Conservation (phyloP, 192 early-diverging fungal species). For the Paraglomus brasilianum region DNA sequence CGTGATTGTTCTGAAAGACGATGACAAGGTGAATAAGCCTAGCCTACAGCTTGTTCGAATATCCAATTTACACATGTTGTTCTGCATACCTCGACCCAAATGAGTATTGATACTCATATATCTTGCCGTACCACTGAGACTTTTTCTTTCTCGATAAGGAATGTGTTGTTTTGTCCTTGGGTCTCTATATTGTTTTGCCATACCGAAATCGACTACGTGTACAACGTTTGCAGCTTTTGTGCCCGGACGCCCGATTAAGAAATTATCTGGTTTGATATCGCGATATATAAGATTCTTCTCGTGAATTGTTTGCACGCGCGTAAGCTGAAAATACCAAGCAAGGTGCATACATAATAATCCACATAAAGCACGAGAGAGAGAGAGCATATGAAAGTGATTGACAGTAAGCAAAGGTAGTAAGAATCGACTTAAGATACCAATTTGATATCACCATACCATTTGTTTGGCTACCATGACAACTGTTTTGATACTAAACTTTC, state of each 20-base stretch:
- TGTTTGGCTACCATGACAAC: slow-evolving; percentile 94
- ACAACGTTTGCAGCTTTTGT: slow-evolving; percentile 64
- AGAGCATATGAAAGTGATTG: too few relatives aligned
- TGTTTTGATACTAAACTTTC: slow-evolving; percentile 91
- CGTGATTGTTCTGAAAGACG: slow-evolving; percentile 85
- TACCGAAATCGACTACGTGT: slow-evolving; percentile 96
- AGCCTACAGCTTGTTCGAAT: background rate
- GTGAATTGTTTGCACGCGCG: slow-evolving; percentile 89
- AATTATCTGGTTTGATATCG: slow-evolving; percentile 99
- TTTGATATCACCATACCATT: slow-evolving; percentile 61
- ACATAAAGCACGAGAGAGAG: background rate
- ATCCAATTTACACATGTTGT: background rate
- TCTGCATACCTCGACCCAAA: slow-evolving; percentile 77
- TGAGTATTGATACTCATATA: slow-evolving; percentile 99
- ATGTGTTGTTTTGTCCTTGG: slow-evolving; percentile 97
- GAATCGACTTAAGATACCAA: background rate
- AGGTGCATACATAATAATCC: slow-evolving; percentile 21
- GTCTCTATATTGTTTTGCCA: slow-evolving; percentile 98
- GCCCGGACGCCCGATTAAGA: slow-evolving; percentile 81
- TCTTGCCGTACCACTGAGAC: slow-evolving; percentile 91
- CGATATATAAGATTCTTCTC: slow-evolving; percentile 95
- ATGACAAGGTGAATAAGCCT: slow-evolving; percentile 13
- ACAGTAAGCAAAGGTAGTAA: background rate
- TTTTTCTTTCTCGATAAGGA: slow-evolving; percentile 95
- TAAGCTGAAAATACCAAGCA: slow-evolving; percentile 44